phyloP scores from a whole-genome alignment of 306 rosid genomes.

The Myrica gale region DNA sequence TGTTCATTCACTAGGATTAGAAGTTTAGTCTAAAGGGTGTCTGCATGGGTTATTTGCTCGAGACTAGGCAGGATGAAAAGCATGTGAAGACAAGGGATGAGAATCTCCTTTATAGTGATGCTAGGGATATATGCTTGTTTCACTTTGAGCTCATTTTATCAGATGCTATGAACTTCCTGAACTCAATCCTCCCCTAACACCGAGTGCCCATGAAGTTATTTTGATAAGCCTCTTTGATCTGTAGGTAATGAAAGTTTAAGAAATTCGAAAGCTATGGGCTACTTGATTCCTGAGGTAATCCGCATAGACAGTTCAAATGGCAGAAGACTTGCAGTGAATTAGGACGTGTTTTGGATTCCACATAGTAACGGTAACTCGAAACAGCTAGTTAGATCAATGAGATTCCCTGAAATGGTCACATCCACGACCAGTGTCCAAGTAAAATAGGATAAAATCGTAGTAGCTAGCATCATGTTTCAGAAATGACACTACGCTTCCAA shows the following conservation, averaged over 20 bases:
- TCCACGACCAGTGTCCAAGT: background rate
- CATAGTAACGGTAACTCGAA: background rate
- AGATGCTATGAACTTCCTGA: background rate
- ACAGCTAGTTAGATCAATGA: background rate
- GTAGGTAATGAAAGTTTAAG: background rate
- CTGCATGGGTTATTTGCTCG: background rate
- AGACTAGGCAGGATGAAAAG: background rate
- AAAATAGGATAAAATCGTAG: constrained; percentile 3
- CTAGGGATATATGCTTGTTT: background rate
- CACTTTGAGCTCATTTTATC: constrained; percentile 7
- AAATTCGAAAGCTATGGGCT: background rate
- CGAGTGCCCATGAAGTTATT: background rate
- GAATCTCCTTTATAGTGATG: background rate
- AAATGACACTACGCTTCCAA: constrained; percentile 33
- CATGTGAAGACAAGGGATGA: background rate
- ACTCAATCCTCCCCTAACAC: background rate
- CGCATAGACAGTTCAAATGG: background rate
- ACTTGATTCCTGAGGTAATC: background rate
- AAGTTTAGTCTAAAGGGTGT: too few species aligned
- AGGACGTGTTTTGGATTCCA: background rate
- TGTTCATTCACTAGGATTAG: too few species aligned
- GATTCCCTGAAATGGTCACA: background rate
- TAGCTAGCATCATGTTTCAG: constrained; percentile 10
- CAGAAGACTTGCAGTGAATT: background rate
- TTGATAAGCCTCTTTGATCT: background rate